These are phyloP conservation scores for Fomitopsis pulvina DNA, from an alignment of 768 basidiomycete species.

Conservation along the genomic window DNA sequence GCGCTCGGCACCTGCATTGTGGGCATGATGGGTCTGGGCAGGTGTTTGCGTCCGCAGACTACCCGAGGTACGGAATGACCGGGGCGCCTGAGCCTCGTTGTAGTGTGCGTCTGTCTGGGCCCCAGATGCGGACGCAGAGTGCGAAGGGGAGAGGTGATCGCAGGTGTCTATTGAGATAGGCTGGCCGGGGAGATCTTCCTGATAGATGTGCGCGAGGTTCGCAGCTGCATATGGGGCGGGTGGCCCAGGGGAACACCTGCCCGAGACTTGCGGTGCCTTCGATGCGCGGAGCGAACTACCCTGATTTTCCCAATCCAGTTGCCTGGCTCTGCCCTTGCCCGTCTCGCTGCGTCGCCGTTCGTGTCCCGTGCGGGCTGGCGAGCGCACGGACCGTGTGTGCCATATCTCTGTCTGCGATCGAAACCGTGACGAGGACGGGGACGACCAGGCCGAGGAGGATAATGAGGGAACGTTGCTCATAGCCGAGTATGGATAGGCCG, in stretches of 20 bases:
- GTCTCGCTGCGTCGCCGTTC: conserved; percentile 2
- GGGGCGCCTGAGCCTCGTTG: conserved; percentile 10
- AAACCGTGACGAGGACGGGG: conserved; percentile 11
- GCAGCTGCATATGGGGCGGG: no score
- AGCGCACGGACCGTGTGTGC: conserved; percentile 8
- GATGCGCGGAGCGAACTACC: conserved; percentile 9
- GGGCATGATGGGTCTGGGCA: conserved; percentile 22
- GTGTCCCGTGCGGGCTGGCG: conserved; percentile 8
- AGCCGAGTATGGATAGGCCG: conserved; percentile 14
- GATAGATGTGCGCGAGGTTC: no score
- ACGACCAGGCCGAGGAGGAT: conserved; percentile 14
- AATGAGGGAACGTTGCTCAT: conserved; percentile 18
- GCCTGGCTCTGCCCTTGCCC: conserved; percentile 7
- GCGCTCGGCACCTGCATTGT: conserved; percentile 14
- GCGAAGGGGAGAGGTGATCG: conserved; percentile 1
- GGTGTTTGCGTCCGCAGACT: conserved; percentile 8
- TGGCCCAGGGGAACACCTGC: no score
- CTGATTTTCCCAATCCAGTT: conserved; percentile 5
- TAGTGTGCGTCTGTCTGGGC: conserved; percentile 14
- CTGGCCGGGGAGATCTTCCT: background rate
- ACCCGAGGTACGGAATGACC: conserved; percentile 4
- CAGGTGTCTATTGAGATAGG: conserved; percentile 1
- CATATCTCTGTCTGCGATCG: conserved; percentile 9
- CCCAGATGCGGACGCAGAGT: conserved; percentile 14
- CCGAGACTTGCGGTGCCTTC: conserved; percentile 1